Base-by-base conservation (phyloP, 202 grass and related monocot genomes). In the Zizania palustris region DNA sequence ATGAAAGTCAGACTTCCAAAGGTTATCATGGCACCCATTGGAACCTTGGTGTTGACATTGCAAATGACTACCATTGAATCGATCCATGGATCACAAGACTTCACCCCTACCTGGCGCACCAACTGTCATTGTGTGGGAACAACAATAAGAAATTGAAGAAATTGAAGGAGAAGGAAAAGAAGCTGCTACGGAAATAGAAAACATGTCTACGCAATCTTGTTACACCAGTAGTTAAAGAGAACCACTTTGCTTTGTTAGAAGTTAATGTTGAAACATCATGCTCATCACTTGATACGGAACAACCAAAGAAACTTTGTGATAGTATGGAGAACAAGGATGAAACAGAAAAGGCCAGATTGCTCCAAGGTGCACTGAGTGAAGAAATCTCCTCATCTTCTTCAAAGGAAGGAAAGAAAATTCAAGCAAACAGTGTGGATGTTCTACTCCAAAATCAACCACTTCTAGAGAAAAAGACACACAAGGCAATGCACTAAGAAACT, bases 161-260 rank as follows among this genome's bases (percentile, higher is more conserved):
- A 60, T 50, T 89, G 63, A 98, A 90, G 83, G 96, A 98, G 75
- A 98, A 94, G 69, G 96, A 98, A 85, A 98, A 95, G 83, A 98
- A 90, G 54, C 63, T 95, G 59, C 68, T 92, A 45, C 92, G 96
- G 60, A 98, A 98, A 81, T 91, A 98, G 77, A 98, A 87, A 87
- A 85, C 65, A 13, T 89, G 91, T 56, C 79, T 98, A 37, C 85
- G 96, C 15, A 60, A 80, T 28, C 80, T 98, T 56, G 53, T 72
- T 38, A 80, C 74, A 19, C 59, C 59, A 9, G 68, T 86, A 43
- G 76, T 95, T 65, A 34, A 80, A 13, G 80, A 80, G 39, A 77
- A 65, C 11, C 60, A 85, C 45, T 91, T 85, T 44, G 78, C 59
- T 74, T 45, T 95, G 58, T 92, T 87, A 72, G 71, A 76, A 19